Base-by-base conservation (phyloP, 176 grass and related monocot species). In the Phragmites australis region DNA sequence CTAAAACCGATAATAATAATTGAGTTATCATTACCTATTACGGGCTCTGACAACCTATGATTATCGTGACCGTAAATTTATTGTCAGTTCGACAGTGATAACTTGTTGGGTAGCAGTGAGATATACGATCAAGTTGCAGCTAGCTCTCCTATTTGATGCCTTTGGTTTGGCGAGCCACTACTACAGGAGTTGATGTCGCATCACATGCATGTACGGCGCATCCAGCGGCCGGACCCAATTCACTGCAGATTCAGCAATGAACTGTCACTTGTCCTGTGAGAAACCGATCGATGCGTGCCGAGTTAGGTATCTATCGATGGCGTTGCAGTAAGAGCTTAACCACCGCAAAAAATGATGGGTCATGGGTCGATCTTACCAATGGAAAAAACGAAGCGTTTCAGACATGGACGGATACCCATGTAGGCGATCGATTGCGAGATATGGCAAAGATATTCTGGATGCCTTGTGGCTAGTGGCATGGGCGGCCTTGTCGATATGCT, bases 401-500 rank as follows among this genome's bases (percentile, higher is more conserved):
- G 30, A 61, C 52, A 37, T 37, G 64, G 5, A 44, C 17, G 42
- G 13, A 16, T 9, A 46, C 52, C 67, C 67, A 70, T 42, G 43
- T 26, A 78, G 21, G 27, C 26, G 55, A 82, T 21, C n/a, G 68
- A 72, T 37, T 6, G 44, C 9, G 61, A 74, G 56, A 74, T 73
- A 9, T 8, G 68, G 55, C 3, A 9, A 47, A 43, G 66, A 70
- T 71, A 81, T 59, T 23, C 40, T 47, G 18, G 19, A 9, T 3
- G 26, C 9, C 6, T 57, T 2, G 74, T 13, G 19, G 63, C 13
- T 27, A 31, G 9, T 21, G 56, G 25, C 56, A 46, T 22, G 18
- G 25, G 22, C 44, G 59, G 75, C 26, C 23, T 83, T 85, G 82
- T 78, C 82, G 22, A 59, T 30, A 31, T n/a, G 74, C 53, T 77